Evolutionary conservation across 2,329 filamentous ascomycete genomes (phyloP).

Genomic region (Penicillium oxalicum): DNA sequence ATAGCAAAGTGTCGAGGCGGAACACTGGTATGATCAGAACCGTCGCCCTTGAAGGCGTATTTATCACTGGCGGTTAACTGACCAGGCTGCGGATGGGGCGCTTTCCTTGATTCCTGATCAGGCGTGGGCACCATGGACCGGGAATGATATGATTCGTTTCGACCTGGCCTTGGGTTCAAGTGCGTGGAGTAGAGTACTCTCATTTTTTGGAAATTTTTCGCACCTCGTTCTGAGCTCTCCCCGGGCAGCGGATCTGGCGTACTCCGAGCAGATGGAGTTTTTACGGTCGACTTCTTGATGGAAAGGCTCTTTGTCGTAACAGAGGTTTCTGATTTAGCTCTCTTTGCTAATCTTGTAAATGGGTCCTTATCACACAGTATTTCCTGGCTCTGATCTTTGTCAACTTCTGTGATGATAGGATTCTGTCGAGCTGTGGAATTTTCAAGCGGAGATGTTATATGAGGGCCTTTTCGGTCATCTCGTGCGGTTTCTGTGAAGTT

Average conservation of each 20-base stretch:
- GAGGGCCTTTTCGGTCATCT: neutral
- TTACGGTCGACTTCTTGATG: constrained; percentile 14
- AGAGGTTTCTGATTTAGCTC: constrained; percentile 29
- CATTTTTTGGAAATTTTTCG: constrained; percentile 14
- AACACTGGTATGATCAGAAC: constrained; percentile 14
- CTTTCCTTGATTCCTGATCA: constrained; percentile 27
- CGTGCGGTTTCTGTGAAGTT: neutral
- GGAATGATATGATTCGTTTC: constrained; percentile 8
- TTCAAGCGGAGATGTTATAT: constrained; percentile 3
- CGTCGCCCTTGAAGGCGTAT: constrained; percentile 13
- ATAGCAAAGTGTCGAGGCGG: constrained; percentile 30
- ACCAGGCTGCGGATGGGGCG: constrained; percentile 21
- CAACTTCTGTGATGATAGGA: constrained; percentile 9
- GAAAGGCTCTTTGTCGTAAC: constrained; percentile 16
- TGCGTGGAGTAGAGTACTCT: neutral
- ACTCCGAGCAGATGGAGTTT: constrained; percentile 7
- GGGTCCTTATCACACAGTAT: constrained; percentile 22
- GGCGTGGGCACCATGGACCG: constrained; percentile 20
- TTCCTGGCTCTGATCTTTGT: constrained; percentile 19
- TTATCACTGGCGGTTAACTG: constrained; percentile 20
- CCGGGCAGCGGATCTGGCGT: constrained; percentile 3
- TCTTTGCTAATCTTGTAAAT: constrained; percentile 31
- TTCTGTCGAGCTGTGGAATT: constrained; percentile 3
- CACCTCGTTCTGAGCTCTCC: constrained; percentile 16
- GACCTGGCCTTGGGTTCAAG: constrained; percentile 5